phyloP scores from a whole-genome alignment of 1,284 basidiomycete species.

The Sparassis latifolia region DNA sequence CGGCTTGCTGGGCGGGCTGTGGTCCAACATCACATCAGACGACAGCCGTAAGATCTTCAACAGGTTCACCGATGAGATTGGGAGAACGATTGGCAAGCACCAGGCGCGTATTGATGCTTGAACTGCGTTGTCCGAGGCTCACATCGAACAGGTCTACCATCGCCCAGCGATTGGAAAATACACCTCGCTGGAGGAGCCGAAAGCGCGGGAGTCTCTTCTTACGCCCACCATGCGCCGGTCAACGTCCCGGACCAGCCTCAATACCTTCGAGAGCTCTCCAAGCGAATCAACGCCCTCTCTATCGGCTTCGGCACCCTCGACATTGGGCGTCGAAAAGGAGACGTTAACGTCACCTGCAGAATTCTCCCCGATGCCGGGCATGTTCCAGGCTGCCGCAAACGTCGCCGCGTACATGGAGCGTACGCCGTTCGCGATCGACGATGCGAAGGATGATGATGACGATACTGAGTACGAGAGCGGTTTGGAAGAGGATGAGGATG shows the following conservation, averaged over 20 bases:
- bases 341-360: conserved; percentile 13
- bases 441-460: conserved; percentile 78
- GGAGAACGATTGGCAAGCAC: conserved; percentile 88
- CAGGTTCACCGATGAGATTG: conserved; percentile 87
- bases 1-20: conserved; percentile 77
- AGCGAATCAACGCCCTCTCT: conserved; percentile 7
- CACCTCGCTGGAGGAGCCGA: conserved; percentile 78
- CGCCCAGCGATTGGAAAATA: conserved; percentile 83
- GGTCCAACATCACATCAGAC: conserved; percentile 84
- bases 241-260: conserved; percentile 47
- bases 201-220: conserved; percentile 82
- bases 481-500: conserved; percentile 53
- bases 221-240: conserved; percentile 59
- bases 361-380: conserved; percentile 54
- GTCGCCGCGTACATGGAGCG: conserved; percentile 79
- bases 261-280: conserved; percentile 9
- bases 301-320: conserved; percentile 16
- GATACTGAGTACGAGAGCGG: conserved; percentile 52
- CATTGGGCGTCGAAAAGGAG: conserved; percentile 13
- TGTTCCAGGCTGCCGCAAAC: conserved; percentile 63
- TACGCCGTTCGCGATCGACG: conserved; percentile 90
- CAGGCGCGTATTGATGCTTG: conserved; percentile 39
- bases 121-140: background rate
- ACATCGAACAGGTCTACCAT: conserved; percentile 49
- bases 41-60: conserved; percentile 84